phyloP scores from a whole-genome alignment of 495 filamentous ascomycete genomes.

The Hypomontagnella submonticulosa region DNA sequence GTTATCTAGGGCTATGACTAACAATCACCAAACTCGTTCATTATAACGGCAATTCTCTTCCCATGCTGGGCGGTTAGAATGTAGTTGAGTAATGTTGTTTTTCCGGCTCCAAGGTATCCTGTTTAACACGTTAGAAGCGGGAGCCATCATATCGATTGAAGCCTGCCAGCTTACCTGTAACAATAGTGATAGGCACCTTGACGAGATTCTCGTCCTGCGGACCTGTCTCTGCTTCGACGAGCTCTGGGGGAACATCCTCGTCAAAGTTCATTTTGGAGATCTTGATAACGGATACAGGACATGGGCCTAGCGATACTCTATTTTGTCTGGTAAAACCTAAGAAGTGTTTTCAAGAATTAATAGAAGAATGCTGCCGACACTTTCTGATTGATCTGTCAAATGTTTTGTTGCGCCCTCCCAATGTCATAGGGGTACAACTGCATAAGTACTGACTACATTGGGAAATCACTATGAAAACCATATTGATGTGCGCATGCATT shows the following conservation, averaged over 20 bases:
- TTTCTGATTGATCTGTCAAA: not conserved
- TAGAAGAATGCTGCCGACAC: not conserved
- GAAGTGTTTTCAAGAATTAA: not conserved
- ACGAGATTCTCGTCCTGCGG: conserved; percentile 61
- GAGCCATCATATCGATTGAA: conserved; percentile 7
- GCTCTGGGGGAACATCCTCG: conserved; percentile 77
- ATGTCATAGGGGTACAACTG: conserved; percentile 20
- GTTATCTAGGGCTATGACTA: conserved; percentile 52
- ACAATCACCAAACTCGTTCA: conserved; percentile 99
- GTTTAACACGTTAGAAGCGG: conserved; percentile 35
- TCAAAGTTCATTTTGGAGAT: conserved; percentile 60
- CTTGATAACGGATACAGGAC: not conserved
- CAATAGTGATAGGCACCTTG: conserved; percentile 93
- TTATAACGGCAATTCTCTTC: conserved; percentile 96
- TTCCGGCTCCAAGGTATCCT: conserved; percentile 91
- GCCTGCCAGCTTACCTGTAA: conserved; percentile 73
- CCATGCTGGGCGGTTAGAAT: conserved; percentile 93
- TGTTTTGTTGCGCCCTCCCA: conserved; percentile 25
- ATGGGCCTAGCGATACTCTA: not conserved
- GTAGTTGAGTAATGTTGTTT: conserved; percentile 95
- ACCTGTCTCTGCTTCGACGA: conserved; percentile 67
- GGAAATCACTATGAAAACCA: too few species aligned
- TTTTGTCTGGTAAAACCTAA: not conserved
- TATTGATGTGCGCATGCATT: too few species aligned
- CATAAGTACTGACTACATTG: not conserved